phyloP scores from a whole-genome alignment of 2,329 filamentous ascomycete genomes.

The Helminthosporium solani region DNA sequence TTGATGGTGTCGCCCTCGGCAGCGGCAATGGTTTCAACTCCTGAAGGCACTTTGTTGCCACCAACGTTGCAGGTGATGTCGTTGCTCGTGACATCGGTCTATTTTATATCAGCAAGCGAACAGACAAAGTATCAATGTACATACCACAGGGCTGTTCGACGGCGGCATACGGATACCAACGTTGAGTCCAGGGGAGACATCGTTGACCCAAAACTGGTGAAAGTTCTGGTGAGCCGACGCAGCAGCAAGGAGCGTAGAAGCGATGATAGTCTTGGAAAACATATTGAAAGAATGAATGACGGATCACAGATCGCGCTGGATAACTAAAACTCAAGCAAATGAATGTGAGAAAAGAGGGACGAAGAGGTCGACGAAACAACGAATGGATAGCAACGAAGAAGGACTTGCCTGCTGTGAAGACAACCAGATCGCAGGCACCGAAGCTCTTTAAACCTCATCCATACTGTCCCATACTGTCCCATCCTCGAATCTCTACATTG shows the following conservation, averaged over 20 bases:
- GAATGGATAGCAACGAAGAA: neutral
- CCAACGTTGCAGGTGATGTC: constrained; percentile 40
- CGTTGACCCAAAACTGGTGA: constrained; percentile 36
- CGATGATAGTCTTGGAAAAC: constrained; percentile 32
- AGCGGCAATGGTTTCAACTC: constrained; percentile 30
- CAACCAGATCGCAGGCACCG: constrained; percentile 1
- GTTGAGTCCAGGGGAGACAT: constrained; percentile 30
- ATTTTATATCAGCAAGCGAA: neutral
- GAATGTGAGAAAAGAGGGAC: neutral
- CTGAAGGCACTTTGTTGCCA: constrained; percentile 29
- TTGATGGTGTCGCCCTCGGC: constrained; percentile 35
- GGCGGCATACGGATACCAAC: constrained; percentile 39
- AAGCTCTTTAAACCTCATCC: neutral
- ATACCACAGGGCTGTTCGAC: constrained; percentile 33
- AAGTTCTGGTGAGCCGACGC: constrained; percentile 37
- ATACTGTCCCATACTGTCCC: neutral
- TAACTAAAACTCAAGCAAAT: constrained; percentile 1
- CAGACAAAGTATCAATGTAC: neutral
- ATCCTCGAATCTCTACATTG: neutral
- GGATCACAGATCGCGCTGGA: constrained; percentile 12
- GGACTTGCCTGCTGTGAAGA: neutral
- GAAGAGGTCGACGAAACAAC: neutral
- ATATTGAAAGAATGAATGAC: constrained; percentile 21
- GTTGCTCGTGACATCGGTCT: constrained; percentile 29
- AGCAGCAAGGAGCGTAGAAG: constrained; percentile 26